phyloP scores from a whole-genome alignment of 495 filamentous ascomycete genomes.

The Penicillium steckii region DNA sequence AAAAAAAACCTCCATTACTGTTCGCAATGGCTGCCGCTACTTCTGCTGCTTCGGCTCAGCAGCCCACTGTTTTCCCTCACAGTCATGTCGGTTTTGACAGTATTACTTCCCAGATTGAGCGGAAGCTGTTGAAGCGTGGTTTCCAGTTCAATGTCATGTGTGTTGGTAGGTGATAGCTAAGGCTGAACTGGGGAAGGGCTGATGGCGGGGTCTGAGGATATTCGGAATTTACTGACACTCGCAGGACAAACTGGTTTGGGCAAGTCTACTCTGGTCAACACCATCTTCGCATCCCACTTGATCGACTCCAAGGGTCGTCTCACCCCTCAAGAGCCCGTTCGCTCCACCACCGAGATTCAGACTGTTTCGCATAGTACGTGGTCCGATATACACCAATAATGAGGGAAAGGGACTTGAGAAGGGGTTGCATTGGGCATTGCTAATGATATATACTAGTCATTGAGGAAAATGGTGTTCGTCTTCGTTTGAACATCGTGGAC shows the following conservation, averaged over 20 bases:
- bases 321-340: slow-evolving; percentile 85
- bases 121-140: slow-evolving; percentile 98
- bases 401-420: no score
- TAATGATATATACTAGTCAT: slow-evolving; percentile 61
- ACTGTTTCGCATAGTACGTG: slow-evolving; percentile 83
- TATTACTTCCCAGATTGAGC: slow-evolving; percentile 97
- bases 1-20: background rate
- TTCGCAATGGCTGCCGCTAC: slow-evolving; percentile 52
- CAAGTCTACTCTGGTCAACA: slow-evolving; percentile 99
- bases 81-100: slow-evolving; percentile 99
- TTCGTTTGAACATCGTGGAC: slow-evolving; percentile 77
- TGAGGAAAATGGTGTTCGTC: slow-evolving; percentile 89
- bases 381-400: no score
- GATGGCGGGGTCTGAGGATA: no score
- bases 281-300: slow-evolving; percentile 99
- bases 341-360: slow-evolving; percentile 96
- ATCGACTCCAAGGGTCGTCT: slow-evolving; percentile 98
- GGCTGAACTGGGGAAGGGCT: no score
- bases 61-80: slow-evolving; percentile 75
- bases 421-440: slow-evolving; percentile 8
- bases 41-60: slow-evolving; percentile 44
- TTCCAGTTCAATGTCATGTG: slow-evolving; percentile 99
- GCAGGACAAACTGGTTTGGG: slow-evolving; percentile 96
- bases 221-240: slow-evolving; percentile 20
- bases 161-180: slow-evolving; percentile 86